Conservation (phyloP, 164 flowering plant species). For the Macadamia tetraphylla region DNA sequence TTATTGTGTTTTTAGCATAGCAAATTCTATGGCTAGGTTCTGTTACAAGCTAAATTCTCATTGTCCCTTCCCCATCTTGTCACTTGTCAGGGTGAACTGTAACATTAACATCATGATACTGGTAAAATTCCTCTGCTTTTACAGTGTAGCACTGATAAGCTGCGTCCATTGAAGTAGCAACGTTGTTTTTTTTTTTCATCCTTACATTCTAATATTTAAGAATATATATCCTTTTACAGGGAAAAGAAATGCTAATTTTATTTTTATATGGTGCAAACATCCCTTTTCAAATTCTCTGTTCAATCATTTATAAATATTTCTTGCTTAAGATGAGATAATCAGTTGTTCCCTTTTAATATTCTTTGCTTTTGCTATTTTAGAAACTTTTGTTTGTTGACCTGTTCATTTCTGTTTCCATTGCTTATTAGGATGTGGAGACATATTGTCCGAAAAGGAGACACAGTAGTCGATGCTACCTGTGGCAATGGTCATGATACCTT, state of each 20-base stretch:
- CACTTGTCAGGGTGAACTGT: no score
- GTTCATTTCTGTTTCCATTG: not conserved
- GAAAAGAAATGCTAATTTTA: not conserved
- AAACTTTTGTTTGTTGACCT: not conserved
- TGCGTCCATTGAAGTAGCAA: not conserved
- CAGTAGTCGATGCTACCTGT: constrained; percentile 91
- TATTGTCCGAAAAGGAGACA: constrained; percentile 67
- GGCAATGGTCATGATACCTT: constrained; percentile 94
- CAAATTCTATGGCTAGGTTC: no score
- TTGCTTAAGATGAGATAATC: not conserved
- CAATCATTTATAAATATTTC: no score
- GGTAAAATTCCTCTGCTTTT: not conserved
- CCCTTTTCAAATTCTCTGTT: not conserved
- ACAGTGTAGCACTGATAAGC: not conserved
- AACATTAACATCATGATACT: no score
- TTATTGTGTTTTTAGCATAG: no score
- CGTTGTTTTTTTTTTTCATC: not conserved
- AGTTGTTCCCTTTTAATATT: not conserved
- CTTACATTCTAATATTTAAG: not conserved
- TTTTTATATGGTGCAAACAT: not conserved
- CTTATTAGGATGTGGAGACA: constrained; percentile 64
- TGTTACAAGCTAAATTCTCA: no score
- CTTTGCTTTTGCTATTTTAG: not conserved
- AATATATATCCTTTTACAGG: not conserved
- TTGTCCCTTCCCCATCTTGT: no score